A percentile compares a stretch with the other conserved stretches of the same genome.
Conservation (phyloP, 73 alveolate genomes). For the Blepharisma japonicum region DNA sequence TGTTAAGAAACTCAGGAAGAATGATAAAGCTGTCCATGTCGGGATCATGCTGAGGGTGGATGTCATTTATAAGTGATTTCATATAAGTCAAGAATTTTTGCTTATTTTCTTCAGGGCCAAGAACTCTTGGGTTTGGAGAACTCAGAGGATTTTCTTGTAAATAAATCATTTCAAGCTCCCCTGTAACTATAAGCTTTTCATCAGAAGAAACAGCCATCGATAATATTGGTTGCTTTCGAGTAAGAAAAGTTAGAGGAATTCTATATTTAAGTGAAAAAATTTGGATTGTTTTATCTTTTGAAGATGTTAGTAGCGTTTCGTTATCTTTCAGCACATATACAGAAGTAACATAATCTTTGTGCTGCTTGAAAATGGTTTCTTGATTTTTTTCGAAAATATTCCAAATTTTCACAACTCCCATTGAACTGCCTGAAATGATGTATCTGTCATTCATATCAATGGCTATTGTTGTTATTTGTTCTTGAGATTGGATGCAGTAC, state of each 20-base stretch:
- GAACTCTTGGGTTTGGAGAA: slow-evolving; percentile 4
- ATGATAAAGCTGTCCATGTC: too few relatives aligned
- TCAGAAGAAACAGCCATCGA: neutral
- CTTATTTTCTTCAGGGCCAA: slow-evolving; percentile 27
- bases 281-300: slow-evolving; percentile 15
- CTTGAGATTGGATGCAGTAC: neutral
- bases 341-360: neutral
- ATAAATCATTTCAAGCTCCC: slow-evolving; percentile 21
- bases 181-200: neutral
- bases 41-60: too few relatives aligned
- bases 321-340: neutral
- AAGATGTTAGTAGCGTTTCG: neutral
- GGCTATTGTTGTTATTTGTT: neutral
- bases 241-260: slow-evolving; percentile 19
- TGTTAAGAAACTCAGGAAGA: too few relatives aligned
- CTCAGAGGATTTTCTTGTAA: slow-evolving; percentile 21
- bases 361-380: slow-evolving; percentile 7
- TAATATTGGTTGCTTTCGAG: slow-evolving; percentile 17
- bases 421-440: neutral
- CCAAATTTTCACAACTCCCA: slow-evolving; percentile 1
- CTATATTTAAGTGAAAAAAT: neutral
- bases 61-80: neutral
- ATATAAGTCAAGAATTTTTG: slow-evolving; percentile 18
- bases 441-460: neutral
- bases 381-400: neutral